Evolutionary conservation across 1,284 basidiomycete species (phyloP).

Genomic region (Rhodofomes roseus): DNA sequence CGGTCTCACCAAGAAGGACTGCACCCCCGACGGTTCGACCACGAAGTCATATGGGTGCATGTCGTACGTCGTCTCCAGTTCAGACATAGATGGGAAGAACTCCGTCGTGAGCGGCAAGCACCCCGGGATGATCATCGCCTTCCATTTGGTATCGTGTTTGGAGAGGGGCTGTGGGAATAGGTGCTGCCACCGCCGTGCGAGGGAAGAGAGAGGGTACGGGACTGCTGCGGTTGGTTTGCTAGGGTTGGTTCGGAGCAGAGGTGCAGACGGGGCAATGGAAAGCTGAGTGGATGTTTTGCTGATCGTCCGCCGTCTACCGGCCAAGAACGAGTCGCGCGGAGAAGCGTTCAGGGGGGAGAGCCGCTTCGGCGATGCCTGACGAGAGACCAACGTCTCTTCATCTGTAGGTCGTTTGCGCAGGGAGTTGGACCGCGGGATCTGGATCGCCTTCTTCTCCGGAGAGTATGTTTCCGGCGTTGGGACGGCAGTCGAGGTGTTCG

Average conservation of each 20-base stretch:
- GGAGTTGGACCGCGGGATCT: conserved; percentile 36
- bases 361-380: conserved; percentile 41
- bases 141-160: conserved; percentile 93
- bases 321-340: conserved; percentile 56
- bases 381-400: conserved; percentile 46
- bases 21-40: conserved; percentile 73
- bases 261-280: conserved; percentile 46
- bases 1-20: conserved; percentile 75
- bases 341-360: conserved; percentile 65
- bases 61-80: conserved; percentile 78
- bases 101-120: conserved; percentile 95
- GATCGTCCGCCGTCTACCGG: conserved; percentile 53
- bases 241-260: conserved; percentile 55
- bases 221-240: conserved; percentile 54
- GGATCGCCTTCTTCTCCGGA: conserved; percentile 51
- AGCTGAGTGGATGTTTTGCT: conserved; percentile 35
- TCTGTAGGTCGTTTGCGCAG: conserved; percentile 42
- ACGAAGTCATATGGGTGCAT: conserved; percentile 81
- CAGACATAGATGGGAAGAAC: conserved; percentile 74
- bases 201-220: conserved; percentile 60
- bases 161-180: conserved; percentile 74
- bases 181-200: conserved; percentile 88
- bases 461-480: conserved; percentile 4
- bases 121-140: conserved; percentile 75
- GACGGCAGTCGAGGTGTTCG: conserved; percentile 3